Base-by-base conservation (phyloP, 2,329 filamentous ascomycete genomes). In the Geosmithia putterillii region DNA sequence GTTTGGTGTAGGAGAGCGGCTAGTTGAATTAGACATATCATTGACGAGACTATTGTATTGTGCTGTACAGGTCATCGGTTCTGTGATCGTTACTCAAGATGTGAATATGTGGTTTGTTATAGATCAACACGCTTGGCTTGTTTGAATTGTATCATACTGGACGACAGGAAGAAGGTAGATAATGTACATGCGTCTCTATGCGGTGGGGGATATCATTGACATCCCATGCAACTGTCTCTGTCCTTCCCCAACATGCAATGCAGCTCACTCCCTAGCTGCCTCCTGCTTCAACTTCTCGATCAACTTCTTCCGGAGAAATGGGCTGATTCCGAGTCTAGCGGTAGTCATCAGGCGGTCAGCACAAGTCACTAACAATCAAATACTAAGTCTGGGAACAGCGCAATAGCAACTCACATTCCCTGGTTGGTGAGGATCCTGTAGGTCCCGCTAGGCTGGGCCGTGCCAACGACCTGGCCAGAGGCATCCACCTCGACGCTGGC, bases 401-500 rank as follows among this genome's bases (percentile, higher is more conserved):
- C 8, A 21, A 7, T 15, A 2, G 21, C 35, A 41, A 74, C 78
- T 74, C 57, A 81, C 77, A 83, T 77, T 55, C 79, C 79, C 58
- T 81, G 71, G 42, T 78, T 76, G 1, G 79, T 83, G 42, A 83
- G 53, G 23, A 81, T 63, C 34, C 79, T 71, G 54, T 81, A 82
- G 4, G 75, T 81, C 14, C 76, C 75, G 47, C 76, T 80, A 1
- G 69, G 63, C 57, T 78, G 69, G 48, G 74, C 74, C 48, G 68
- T 70, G 19, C 76, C 75, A 21, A 79, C 63, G 42, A 82, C 72
- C 22, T 70, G 55, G 0, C 80, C 80, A 7, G 60, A 49, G 2
- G 65, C 67, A 53, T 81, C 68, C 5, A 83, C 79, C 54, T 82
- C 74, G 36, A 83, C 67, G 48, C 79, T 83, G 34, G 79, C 80